These are phyloP conservation scores for Dactylorhiza incarnata DNA, from an alignment of 106 monocot genomes.

Conservation along the genomic window DNA sequence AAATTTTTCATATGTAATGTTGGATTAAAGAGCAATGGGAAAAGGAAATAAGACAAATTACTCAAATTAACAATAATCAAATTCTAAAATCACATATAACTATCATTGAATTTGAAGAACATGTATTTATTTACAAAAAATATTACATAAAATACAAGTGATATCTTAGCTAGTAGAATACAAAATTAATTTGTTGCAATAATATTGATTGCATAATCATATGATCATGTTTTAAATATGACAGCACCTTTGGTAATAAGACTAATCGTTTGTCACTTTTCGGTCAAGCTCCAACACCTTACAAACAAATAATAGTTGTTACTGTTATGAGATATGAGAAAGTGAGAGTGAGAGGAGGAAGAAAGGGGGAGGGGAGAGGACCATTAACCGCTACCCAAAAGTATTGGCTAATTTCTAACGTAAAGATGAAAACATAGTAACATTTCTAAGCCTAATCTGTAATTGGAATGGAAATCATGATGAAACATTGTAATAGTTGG, in stretches of 20 bases:
- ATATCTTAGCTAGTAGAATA: slow-evolving; percentile 86
- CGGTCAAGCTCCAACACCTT: slow-evolving; percentile 69
- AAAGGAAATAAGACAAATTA: no score
- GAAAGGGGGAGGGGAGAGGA: background rate
- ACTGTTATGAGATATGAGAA: background rate
- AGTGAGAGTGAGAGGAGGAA: background rate
- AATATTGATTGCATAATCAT: slow-evolving; percentile 69
- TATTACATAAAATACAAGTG: slow-evolving; percentile 73
- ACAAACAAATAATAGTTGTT: slow-evolving; percentile 11
- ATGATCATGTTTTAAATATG: no score
- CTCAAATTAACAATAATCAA: no score
- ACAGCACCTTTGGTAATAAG: slow-evolving; percentile 69
- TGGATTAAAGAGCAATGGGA: no score
- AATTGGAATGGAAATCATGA: background rate
- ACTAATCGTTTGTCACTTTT: slow-evolving; percentile 34
- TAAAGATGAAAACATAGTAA: background rate
- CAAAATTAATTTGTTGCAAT: slow-evolving; percentile 77
- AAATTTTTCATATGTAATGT: no score
- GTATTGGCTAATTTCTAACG: background rate
- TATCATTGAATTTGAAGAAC: no score
- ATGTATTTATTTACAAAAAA: slow-evolving; percentile 23
- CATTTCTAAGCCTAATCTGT: background rate
- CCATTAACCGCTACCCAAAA: background rate
- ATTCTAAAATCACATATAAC: no score
- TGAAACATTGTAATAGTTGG: background rate